These are phyloP conservation scores for Fusarium piperis DNA, from an alignment of 2,329 filamentous ascomycete genomes.

Conservation along the genomic window DNA sequence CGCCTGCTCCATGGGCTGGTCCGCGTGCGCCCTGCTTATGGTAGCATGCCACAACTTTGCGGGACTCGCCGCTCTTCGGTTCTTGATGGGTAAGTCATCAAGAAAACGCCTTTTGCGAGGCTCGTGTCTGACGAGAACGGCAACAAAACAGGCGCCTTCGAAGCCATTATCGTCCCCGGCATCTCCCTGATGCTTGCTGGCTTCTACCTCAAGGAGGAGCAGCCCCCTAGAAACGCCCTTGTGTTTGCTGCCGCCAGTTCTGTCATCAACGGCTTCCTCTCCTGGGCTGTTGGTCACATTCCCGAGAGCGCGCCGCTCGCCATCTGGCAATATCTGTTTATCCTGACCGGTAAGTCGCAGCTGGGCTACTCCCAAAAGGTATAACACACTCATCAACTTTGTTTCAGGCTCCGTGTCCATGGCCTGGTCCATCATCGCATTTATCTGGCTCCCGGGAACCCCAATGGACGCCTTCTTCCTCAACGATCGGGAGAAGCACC, in stretches of 20 bases:
- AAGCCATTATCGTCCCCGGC: conserved; percentile 12
- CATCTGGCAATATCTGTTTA: conserved; percentile 8
- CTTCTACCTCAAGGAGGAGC: conserved; percentile 8
- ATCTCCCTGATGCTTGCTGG: conserved; percentile 1
- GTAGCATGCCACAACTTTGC: conserved; percentile 13
- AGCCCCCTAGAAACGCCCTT: conserved; percentile 7
- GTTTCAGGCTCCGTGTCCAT: conserved; percentile 2
- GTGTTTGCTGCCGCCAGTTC: conserved; percentile 6
- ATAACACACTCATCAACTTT: background rate
- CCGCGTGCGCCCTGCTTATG: background rate
- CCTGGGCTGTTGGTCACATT: conserved; percentile 10
- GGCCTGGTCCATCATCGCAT: conserved; percentile 12
- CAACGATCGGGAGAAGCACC: conserved; percentile 7
- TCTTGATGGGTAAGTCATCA: conserved; percentile 5
- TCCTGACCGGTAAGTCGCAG: background rate
- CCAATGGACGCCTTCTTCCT: conserved; percentile 22
- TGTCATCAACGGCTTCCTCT: conserved; percentile 11
- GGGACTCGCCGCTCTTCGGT: background rate
- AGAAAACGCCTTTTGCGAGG: background rate
- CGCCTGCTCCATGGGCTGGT: conserved; percentile 13
- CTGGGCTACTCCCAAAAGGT: background rate
- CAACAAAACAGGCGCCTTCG: background rate
- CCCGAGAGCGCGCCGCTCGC: background rate
- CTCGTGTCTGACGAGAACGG: background rate
- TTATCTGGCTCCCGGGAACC: conserved; percentile 15